phyloP scores from a whole-genome alignment of 768 basidiomycete genomes.

The Royoungia palumana region DNA sequence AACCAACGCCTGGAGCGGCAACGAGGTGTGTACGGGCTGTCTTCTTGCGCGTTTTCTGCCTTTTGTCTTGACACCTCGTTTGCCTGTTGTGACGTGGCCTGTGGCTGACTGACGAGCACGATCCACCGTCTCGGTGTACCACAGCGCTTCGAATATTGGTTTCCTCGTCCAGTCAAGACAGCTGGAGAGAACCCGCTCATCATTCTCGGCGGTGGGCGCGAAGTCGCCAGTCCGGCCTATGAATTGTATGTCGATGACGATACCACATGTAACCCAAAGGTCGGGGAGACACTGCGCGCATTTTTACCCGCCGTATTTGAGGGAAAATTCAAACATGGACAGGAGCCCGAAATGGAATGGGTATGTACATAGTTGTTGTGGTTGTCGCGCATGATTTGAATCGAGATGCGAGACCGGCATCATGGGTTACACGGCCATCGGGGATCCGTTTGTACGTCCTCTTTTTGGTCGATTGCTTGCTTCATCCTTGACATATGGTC shows the following conservation, averaged over 20 bases:
- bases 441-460: conserved; percentile 62
- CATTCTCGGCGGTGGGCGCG: conserved; percentile 71
- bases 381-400: not conserved
- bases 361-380: conserved; percentile 36
- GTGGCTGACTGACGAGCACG: too few species aligned
- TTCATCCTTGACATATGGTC: not conserved
- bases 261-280: conserved; percentile 42
- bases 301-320: conserved; percentile 63
- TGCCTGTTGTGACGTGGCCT: too few species aligned
- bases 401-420: conserved; percentile 62
- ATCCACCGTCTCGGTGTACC: too few species aligned
- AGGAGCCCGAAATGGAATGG: conserved; percentile 80
- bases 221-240: conserved; percentile 36
- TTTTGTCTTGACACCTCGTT: not conserved
- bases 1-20: conserved; percentile 45
- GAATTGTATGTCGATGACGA: conserved; percentile 62
- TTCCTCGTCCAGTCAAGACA: conserved; percentile 54
- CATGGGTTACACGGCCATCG: conserved; percentile 65
- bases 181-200: conserved; percentile 48
- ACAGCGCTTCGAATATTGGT: conserved; percentile 73
- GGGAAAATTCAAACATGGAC: conserved; percentile 43
- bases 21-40: conserved; percentile 23
- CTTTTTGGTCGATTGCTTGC: not conserved
- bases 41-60: too few species aligned
- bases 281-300: conserved; percentile 48